Evolutionary conservation across 139 green algal genomes (phyloP), one percentile per base, ranked within the genome.

Genomic region (Choricystis sp.): DNA sequence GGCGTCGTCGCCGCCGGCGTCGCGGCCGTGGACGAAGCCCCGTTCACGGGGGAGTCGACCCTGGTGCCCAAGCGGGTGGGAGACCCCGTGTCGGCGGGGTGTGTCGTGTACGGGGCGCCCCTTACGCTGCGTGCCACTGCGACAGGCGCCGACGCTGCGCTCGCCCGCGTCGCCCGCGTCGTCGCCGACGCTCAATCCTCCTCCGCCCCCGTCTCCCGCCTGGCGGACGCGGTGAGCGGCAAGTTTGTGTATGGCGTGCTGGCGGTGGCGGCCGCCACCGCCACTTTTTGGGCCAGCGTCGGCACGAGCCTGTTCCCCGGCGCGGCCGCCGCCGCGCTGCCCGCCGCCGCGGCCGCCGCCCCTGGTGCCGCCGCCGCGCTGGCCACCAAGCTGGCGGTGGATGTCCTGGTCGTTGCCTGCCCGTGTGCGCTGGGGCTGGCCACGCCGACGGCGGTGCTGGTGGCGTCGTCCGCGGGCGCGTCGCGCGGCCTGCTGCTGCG

Each of bases 351-450:
- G 25, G 67, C 62, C 56, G 55, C 61, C 25, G 21, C 57, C 25
- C 66, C 74, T 3, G 71, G 79, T 3, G 69, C 88, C 25, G 67
- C 94, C 59, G 9, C 16, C 9, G 9, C 16, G 9, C 77, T 95
- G 40, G 74, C 72, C 26, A 60, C 92, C 26, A 82, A 87, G 60
- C 77, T 97, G 56, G 89, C 89, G 2, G 83, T 94, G 21, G 85
- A 94, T 59, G 91, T 98, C 61, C 74, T 97, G 62, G 89, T 97
- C 57, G 86, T 97, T 19, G 92, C 92, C 21, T 98, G 92, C 73
- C 92, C 92, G 19, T 98, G 92, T 68, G 91, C 92, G 1, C 77
- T 98, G 48, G 92, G 92, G n/a, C 74, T 98, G 9, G 92, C 92
- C 30, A 96, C 91, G 3, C 92, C 92, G 20, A 98, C 91, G 14